These are phyloP conservation scores for Astragalus glycyphyllos DNA, from an alignment of 306 rosid genomes.

Conservation along the genomic window DNA sequence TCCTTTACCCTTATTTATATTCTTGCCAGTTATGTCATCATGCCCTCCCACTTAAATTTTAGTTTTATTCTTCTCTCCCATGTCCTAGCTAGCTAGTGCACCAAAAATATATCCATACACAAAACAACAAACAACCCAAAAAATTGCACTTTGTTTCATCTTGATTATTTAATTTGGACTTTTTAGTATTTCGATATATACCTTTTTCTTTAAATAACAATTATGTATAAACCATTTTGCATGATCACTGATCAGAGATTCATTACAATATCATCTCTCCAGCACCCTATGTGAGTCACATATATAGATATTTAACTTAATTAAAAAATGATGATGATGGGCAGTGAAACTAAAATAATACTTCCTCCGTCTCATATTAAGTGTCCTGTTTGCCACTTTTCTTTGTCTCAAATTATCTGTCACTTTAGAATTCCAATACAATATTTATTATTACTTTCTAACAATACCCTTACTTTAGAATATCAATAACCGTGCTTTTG, in stretches of 20 bases:
- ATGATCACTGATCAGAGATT: constrained; percentile 48
- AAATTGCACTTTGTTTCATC: constrained; percentile 61
- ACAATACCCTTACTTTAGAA: too few relatives aligned
- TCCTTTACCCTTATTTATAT: constrained; percentile 34
- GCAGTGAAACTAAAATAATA: constrained; percentile 35
- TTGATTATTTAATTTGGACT: constrained; percentile 40
- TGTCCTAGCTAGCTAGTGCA: constrained; percentile 45
- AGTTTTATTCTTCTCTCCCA: constrained; percentile 43
- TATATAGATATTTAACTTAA: neutral
- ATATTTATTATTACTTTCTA: too few relatives aligned
- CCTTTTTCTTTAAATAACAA: constrained; percentile 43
- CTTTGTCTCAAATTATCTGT: too few relatives aligned
- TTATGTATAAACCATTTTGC: constrained; percentile 46
- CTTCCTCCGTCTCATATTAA: too few relatives aligned
- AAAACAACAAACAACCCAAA: constrained; percentile 59
- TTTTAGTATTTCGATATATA: constrained; percentile 42
- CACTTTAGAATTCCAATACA: too few relatives aligned
- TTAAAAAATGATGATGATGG: constrained; percentile 40
- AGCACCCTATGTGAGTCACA: constrained; percentile 20
- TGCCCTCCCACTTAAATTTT: constrained; percentile 72
- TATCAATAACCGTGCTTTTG: too few relatives aligned
- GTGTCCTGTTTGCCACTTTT: too few relatives aligned
- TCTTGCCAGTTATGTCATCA: constrained; percentile 78
- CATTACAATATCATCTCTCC: constrained; percentile 48
- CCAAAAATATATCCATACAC: constrained; percentile 31